Base-by-base conservation (phyloP, 2,329 filamentous ascomycete species). In the Scorias spongiosa region DNA sequence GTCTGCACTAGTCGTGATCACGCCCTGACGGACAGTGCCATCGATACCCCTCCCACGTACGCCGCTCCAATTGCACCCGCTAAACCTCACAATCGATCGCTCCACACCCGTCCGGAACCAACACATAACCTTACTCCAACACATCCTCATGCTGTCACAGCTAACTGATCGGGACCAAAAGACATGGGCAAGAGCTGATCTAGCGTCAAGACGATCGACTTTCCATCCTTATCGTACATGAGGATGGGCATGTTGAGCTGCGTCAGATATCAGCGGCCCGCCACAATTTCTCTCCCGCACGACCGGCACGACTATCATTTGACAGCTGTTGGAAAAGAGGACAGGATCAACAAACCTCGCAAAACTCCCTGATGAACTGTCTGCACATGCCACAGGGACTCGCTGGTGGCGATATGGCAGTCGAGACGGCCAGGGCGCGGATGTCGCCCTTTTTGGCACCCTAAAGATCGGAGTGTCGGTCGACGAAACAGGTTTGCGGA, bases 361-460 rank as follows among this genome's bases (percentile, higher is more conserved):
- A 61, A 41, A 72, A 72, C 55, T 72, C 69, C 28, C 68, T 48
- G 42, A 72, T 56, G 46, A 89, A 93, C 62, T 95, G 89, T 55
- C 89, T 73, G 63, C 89, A 96, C 87, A 94, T 95, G 44, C 91
- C 91, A 60, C 91, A 98, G 0, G 91, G 91, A 39, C 62, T 66
- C 2, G 58, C 58, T 2, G 61, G 60, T 8, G 59, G 58, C 29
- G 48, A 55, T 42, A 62, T 81, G 59, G 95, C 84, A 5, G 88
- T 93, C 6, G 84, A 75, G 3, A 98, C 87, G 12, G 84, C 89
- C 17, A 98, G 64, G 15, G 88, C 89, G 57, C 77, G 80, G 65
- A 93, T 85, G 34, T 66, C 58, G 30, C 59, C 65, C 48, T 68
- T 57, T 55, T 59, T 55, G n/a, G 57, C 56, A 29, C 57, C 57